Conservation (phyloP, 345 rosid genomes). For the Boechera stricta region DNA sequence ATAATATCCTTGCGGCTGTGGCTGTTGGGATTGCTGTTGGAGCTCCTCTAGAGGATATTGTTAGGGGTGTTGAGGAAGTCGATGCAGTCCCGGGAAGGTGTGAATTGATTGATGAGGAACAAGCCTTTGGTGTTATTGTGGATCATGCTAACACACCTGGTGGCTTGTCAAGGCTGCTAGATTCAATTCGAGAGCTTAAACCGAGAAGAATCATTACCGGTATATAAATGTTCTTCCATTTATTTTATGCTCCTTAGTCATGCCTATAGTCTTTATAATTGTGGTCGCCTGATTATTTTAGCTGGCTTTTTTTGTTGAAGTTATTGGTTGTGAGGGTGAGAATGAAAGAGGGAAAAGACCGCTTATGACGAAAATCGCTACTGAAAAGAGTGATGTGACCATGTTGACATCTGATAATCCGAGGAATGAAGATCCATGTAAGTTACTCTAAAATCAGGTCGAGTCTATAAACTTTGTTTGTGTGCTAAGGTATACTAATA, state of each 20-base stretch:
- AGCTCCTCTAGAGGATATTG: slow-evolving; percentile 92
- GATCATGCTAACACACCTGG: slow-evolving; percentile 85
- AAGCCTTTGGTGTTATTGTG: slow-evolving; percentile 92
- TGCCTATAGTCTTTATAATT: not conserved
- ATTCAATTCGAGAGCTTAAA: slow-evolving; percentile 83
- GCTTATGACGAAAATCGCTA: slow-evolving; percentile 81
- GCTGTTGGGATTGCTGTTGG: slow-evolving; percentile 97
- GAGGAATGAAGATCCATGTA: slow-evolving; percentile 87
- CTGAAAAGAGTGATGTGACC: slow-evolving; percentile 93
- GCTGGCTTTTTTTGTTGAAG: slow-evolving; percentile 42
- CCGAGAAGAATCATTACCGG: slow-evolving; percentile 90
- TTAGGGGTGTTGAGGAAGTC: slow-evolving; percentile 92
- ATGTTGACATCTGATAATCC: slow-evolving; percentile 93
- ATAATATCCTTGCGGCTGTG: slow-evolving; percentile 89
- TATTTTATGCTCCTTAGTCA: not conserved
- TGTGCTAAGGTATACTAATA: slow-evolving; percentile 8
- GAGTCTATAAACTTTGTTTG: slow-evolving; percentile 14
- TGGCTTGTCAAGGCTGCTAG: slow-evolving; percentile 84
- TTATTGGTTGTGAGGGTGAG: slow-evolving; percentile 85
- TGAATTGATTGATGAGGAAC: slow-evolving; percentile 92
- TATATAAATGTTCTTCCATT: slow-evolving; percentile 35
- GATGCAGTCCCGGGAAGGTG: slow-evolving; percentile 97
- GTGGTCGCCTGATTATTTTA: slow-evolving; percentile 25
- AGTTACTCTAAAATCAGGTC: slow-evolving; percentile 33
- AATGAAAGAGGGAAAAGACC: slow-evolving; percentile 88